These are phyloP conservation scores for Corynascus novoguineensis DNA, from an alignment of 495 filamentous ascomycete genomes.

Conservation along the genomic window DNA sequence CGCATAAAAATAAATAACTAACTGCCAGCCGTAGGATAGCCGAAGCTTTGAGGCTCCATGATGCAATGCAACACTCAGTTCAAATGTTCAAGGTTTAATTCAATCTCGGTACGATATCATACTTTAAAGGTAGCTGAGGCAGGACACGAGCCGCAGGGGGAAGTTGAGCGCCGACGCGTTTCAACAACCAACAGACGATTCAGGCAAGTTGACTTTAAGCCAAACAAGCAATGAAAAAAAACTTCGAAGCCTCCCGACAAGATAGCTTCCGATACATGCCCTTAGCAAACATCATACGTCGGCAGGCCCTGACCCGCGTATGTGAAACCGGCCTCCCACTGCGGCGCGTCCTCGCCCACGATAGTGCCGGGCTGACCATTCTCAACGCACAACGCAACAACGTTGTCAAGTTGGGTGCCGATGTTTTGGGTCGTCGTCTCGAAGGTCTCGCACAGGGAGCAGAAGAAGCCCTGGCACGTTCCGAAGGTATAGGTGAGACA, in stretches of 20 bases:
- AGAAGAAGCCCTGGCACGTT: conserved; percentile 43
- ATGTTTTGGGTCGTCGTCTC: conserved; percentile 36
- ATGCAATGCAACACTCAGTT: too few relatives aligned
- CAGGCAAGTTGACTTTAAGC: too few relatives aligned
- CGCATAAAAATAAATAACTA: too few relatives aligned
- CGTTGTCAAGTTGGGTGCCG: conserved; percentile 34
- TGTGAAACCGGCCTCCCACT: conserved; percentile 41
- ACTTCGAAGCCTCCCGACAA: background rate
- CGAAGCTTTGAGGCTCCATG: too few relatives aligned
- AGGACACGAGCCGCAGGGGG: too few relatives aligned
- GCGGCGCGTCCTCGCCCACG: conserved; percentile 32
- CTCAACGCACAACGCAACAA: conserved; percentile 35
- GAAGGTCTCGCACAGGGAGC: conserved; percentile 35
- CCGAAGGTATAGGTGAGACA: conserved; percentile 35
- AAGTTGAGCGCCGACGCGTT: too few relatives aligned
- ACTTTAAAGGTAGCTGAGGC: too few relatives aligned
- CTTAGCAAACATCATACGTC: conserved; percentile 36
- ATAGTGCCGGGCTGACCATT: conserved; percentile 37
- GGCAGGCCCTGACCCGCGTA: conserved; percentile 30
- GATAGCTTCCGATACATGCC: background rate
- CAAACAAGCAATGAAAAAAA: background rate
- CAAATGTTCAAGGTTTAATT: too few relatives aligned
- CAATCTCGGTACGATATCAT: too few relatives aligned
- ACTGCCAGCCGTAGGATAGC: too few relatives aligned
- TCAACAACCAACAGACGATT: too few relatives aligned